Evolutionary conservation across 345 rosid genomes (phyloP).

Genomic region (Tarenaya hassleriana): DNA sequence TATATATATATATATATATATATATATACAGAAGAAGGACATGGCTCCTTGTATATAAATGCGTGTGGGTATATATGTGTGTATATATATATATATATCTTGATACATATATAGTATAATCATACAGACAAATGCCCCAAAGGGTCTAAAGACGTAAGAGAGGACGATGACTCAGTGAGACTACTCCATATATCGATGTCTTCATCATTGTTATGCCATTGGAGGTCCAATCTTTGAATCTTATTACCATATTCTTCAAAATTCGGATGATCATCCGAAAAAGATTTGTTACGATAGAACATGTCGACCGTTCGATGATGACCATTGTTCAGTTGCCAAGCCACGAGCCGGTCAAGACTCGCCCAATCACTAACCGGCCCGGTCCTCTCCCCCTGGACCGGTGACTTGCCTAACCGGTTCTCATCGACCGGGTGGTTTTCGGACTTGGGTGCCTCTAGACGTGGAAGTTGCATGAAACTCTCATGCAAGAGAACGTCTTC

Average conservation of each 20-base stretch:
- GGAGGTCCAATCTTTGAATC: conserved; percentile 29
- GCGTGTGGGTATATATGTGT: too few species aligned
- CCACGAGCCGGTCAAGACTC: conserved; percentile 74
- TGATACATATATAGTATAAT: too few species aligned
- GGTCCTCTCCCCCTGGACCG: conserved; percentile 25
- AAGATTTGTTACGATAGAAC: conserved; percentile 33
- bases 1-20: not conserved
- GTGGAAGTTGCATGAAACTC: conserved; percentile 64
- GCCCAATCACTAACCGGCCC: conserved; percentile 58
- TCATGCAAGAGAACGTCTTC: conserved; percentile 27
- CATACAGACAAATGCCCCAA: conserved; percentile 71
- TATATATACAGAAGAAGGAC: not conserved
- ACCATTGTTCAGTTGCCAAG: conserved; percentile 73
- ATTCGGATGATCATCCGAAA: conserved; percentile 37
- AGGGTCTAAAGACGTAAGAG: conserved; percentile 56
- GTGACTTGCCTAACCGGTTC: conserved; percentile 20
- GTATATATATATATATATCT: conserved; percentile 13
- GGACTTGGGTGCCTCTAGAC: conserved; percentile 50
- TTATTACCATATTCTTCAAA: conserved; percentile 33
- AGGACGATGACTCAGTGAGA: conserved; percentile 52
- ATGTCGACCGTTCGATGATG: conserved; percentile 42
- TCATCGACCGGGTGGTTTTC: conserved; percentile 32
- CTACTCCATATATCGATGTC: conserved; percentile 55
- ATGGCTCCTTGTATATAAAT: conserved; percentile 13
- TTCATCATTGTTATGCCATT: conserved; percentile 24